Base-by-base conservation (phyloP, 441 rosid species). In the Pelargonium fulgidum region DNA sequence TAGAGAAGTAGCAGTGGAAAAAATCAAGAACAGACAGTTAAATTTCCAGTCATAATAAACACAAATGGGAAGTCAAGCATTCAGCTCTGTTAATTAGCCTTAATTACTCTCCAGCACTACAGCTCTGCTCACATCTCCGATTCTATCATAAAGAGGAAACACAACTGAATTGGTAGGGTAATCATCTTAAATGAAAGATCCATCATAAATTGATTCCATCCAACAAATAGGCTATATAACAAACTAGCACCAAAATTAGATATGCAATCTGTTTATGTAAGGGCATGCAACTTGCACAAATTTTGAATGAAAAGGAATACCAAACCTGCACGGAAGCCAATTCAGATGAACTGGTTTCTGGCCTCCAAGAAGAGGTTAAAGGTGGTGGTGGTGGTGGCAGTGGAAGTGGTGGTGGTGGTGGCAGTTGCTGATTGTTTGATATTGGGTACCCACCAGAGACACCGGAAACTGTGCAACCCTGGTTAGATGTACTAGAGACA, bases 251-350 rank as follows among this genome's bases (percentile, higher is more conserved):
- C 62, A 62, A 63, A 39, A 29, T 36, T 1, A 8, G n/a, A 47
- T 41, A 67, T 29, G 48, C 44, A 71, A 61, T 61, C 42, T 67
- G 26, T 56, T 45, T 70, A 58, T 42, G 64, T 50, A 73, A 45
- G 24, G 17, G 68, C 73, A 73, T 50, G 33, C 45, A 66, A 58
- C 26, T 72, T 63, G 59, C 65, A 52, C 58, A 62, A 48, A 65
- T 44, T 42, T 7, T 26, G 59, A 12, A 54, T 33, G 66, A 71
- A 72, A 71, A 64, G 65, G 64, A 79, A 61, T 42, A 52, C 20
- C 78, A 75, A 85, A 95, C 98, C 98, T 92, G 98, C 74, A 76
- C 75, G 7, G 85, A 71, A 74, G 91, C 83, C 65, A 80, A 75
- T 59, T 84, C 92, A 44, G 85, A 79, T 63, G 90, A 63, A 68